Evolutionary conservation across 129 eudicot species (phyloP), one percentile per base, ranked within the genome.

Genomic region (Flaveria linearis): DNA sequence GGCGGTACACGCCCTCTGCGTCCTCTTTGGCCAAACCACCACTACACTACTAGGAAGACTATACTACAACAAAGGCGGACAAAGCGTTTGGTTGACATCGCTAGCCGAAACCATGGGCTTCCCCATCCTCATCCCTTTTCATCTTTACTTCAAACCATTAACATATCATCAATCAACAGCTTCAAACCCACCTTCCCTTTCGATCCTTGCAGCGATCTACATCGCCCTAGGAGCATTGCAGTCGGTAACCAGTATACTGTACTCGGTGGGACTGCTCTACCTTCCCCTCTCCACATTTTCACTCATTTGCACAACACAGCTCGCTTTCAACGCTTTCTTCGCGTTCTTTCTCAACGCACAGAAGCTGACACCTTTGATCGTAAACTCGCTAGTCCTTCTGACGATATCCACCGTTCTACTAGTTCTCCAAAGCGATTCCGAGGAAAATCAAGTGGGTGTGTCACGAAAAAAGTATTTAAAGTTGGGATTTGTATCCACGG

Each of bases 21-120:
- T 85, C 75, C 83, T 85, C 9, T 36, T 78, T 15, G 88, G 85
- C 52, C 88, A 85, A 73, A 72, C 81, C 11, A 6, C 45, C 13
- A 85, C 80, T 13, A 78, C 85, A 1, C 58, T 85, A n/a, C 77
- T 85, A 6, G 85, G 80, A 69, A 69, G 88, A 52, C 67, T 85
- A 63, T 85, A 85, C 64, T 85, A 63, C 78, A 76, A 73, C 75
- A 81, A 85, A 81, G 88, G 88, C 17, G 88, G 88, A 18, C 77
- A 81, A 39, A 72, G 81, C 7, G 49, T 81, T 50, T 81, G 85
- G 85, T 36, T 85, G n/a, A 76, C 83, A 53, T 66, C 85, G 16
- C 71, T 81, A 26, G 68, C 39, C 28, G 83, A 81, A 47, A 68
- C 82, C 11, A 26, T 81, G 0, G 88, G 88, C 46, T 85, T 85